Evolutionary conservation across 2,329 filamentous ascomycete species (phyloP).

Genomic region (Pseudonectria buxi): DNA sequence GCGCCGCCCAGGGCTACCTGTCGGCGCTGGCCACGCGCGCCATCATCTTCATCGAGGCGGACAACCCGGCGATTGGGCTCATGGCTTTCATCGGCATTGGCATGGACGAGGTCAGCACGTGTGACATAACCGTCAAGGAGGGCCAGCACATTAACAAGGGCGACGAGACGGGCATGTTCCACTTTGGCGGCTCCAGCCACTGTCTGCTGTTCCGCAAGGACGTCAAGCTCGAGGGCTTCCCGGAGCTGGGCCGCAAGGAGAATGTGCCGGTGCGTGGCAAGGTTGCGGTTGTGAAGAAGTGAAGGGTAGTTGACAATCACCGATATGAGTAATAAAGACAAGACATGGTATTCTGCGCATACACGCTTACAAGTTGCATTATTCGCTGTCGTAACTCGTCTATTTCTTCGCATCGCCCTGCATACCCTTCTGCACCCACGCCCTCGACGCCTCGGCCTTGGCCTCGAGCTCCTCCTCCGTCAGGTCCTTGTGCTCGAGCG

Average conservation of each 20-base stretch:
- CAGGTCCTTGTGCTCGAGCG: slow-evolving; percentile 40
- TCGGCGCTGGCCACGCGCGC: slow-evolving; percentile 62
- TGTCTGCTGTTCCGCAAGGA: slow-evolving; percentile 59
- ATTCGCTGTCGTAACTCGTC: not conserved
- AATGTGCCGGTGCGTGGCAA: slow-evolving; percentile 35
- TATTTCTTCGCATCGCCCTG: slow-evolving; percentile 51
- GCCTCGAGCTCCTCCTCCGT: slow-evolving; percentile 50
- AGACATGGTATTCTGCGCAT: no score
- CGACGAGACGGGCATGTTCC: slow-evolving; percentile 70
- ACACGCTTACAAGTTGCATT: no score
- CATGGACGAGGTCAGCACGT: slow-evolving; percentile 71
- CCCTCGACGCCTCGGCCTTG: slow-evolving; percentile 42
- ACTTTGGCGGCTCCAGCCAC: slow-evolving; percentile 68
- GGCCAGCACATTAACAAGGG: slow-evolving; percentile 63
- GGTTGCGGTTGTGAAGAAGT: slow-evolving; percentile 26
- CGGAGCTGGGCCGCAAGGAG: slow-evolving; percentile 26
- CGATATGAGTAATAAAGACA: no score
- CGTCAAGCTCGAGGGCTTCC: slow-evolving; percentile 40
- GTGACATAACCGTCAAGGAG: slow-evolving; percentile 61
- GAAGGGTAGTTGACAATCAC: no score
- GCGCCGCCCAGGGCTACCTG: slow-evolving; percentile 57
- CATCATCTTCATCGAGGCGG: slow-evolving; percentile 63
- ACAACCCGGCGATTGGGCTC: slow-evolving; percentile 59
- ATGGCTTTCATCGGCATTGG: slow-evolving; percentile 66
- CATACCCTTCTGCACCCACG: slow-evolving; percentile 66